Evolutionary conservation across 2,329 filamentous ascomycete species (phyloP), one percentile per base, ranked within the genome.

Genomic region (Cytospora piceicola): DNA sequence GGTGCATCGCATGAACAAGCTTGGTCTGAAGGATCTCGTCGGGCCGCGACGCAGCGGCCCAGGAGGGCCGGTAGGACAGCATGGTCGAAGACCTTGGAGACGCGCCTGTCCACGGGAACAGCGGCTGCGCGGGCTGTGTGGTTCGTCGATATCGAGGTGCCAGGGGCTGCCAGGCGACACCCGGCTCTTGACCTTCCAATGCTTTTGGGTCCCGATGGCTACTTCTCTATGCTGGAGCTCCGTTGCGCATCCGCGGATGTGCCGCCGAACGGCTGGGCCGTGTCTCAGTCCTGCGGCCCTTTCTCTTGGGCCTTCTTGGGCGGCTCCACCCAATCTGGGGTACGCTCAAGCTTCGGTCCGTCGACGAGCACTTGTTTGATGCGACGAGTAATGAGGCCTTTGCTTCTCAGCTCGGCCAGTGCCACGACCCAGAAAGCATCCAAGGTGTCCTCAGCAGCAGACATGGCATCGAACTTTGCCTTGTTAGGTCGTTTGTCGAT

Each of bases 61-160:
- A 4, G 1, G 32, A 64, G 0, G 42, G 30, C 1, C 2, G 24
- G 49, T 58, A 36, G 7, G 59, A 64, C 17, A 64, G 46, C 11
- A 36, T 24, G 20, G 20, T 22, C 6, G 34, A 64, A 54, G 24
- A 64, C 61, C 8, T 32, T 46, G 11, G 27, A 2, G 1, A 54
- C 55, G 6, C 61, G 55, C 24, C 29, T 30, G 7, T 64, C 61
- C 4, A 64, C 61, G 15, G 34, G 24, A 64, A 34, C 32, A 4
- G 32, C 32, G 32, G 32, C 32, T 34, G 32, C 11, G 7, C 32
- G 32, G 32, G 32, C 6, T 12, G 32, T 34, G 32, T 34, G 32
- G 32, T 8, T 34, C 32, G 11, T 12, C 11, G 32, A 34, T 8
- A 8, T 12, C 4, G 32, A 34, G 32, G 32, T 34, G 32, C 11